Evolutionary conservation across 495 filamentous ascomycete genomes (phyloP), one percentile per base, ranked within the genome.

Genomic region (Trichocladium antarcticum): DNA sequence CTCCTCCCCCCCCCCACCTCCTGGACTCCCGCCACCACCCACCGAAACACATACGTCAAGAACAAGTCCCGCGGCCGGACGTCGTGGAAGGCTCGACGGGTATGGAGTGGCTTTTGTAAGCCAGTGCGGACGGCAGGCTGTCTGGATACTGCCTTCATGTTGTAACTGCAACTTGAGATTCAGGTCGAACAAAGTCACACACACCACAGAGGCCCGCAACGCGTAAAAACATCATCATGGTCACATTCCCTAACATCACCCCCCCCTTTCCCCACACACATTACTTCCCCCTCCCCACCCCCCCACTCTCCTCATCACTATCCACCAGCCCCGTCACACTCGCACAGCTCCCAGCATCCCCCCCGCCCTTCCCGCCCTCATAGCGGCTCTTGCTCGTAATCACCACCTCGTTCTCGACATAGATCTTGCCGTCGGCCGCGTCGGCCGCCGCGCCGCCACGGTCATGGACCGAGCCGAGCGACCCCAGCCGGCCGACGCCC

Each of bases 1-100:
- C 54, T 31, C 42, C 49, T 32, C 48, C 7, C 55, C 58, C 48
- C 54, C 54, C 32, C 59, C 65, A 40, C 62, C 44, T 54, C 58
- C 35, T 53, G 10, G 1, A 67, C 57, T 4, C 40, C 56, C 7
- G 56, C 43, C 47, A 66, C 55, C 37, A 55, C 55, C 68, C 67
- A 69, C 58, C 63, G 60, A 42, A 72, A 72, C 15, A 62, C 55
- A 43, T 65, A 70, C 37, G 64, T 72, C 59, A 72, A 56, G 20
- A 55, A 56, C 49, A 69, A 37, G 14, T 57, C 58, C 27, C 5
- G 3, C 31, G n/a, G n/a, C n/a, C n/a, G n/a, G n/a, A n/a, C n/a
- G n/a, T n/a, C n/a, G n/a, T n/a, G n/a, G n/a, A n/a, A 29, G 27
- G 10, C 10, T 10, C 27, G 5, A 29, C 27, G 10, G 27, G 27